phyloP scores from a whole-genome alignment of 2,329 filamentous ascomycete species.

The Colletotrichum gloeosporioides region DNA sequence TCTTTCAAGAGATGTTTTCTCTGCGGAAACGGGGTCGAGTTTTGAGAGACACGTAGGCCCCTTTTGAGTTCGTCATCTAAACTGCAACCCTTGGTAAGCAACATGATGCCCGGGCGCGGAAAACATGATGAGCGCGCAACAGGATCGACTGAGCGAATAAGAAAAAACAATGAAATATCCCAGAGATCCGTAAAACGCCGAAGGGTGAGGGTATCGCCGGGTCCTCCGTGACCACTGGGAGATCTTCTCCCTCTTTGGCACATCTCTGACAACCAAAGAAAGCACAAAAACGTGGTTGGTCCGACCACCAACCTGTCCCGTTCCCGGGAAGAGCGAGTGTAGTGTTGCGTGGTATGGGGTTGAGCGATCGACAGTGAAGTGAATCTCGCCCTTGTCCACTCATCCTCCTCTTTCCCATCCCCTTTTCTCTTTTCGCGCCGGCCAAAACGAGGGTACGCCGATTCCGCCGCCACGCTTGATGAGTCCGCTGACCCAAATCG shows the following conservation, averaged over 20 bases:
- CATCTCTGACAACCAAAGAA: background rate
- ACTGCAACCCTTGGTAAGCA: background rate
- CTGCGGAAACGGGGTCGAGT: background rate
- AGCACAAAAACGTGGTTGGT: background rate
- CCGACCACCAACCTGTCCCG: conserved; percentile 7
- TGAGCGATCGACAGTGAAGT: conserved; percentile 7
- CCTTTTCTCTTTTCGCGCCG: background rate
- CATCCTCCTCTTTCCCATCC: background rate
- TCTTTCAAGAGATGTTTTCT: background rate
- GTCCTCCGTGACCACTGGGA: conserved; percentile 14
- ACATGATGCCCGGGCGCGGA: background rate
- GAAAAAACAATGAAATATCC: background rate
- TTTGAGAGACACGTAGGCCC: background rate
- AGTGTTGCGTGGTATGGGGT: background rate
- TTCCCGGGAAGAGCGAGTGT: background rate
- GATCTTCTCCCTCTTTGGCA: conserved; percentile 14
- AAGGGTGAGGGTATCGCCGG: conserved; percentile 24
- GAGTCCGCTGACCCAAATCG: background rate
- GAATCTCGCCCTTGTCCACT: background rate
- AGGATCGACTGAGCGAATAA: background rate
- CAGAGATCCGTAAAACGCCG: conserved; percentile 16
- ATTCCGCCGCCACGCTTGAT: background rate
- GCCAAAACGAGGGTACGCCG: background rate
- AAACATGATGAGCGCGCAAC: conserved; percentile 7
- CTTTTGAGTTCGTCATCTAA: conserved; percentile 6